These are phyloP conservation scores for Hypoxylon perforatum DNA, from an alignment of 495 filamentous ascomycete species.

Conservation along the genomic window DNA sequence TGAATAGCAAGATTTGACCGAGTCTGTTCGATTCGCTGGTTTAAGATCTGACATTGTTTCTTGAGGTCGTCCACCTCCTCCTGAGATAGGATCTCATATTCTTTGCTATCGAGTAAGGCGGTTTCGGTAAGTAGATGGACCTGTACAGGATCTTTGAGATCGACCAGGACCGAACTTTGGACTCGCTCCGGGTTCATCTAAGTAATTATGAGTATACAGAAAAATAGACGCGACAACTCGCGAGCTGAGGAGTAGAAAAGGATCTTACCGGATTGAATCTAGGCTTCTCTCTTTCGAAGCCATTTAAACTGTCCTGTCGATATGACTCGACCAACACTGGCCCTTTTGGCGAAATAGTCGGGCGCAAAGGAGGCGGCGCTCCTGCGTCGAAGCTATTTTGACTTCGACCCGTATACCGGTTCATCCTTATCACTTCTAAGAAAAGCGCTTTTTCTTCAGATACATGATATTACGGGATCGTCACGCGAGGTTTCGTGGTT, in stretches of 20 bases:
- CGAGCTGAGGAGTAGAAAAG: neutral
- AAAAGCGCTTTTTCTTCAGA: conserved; percentile 6
- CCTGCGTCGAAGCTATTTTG: conserved; percentile 39
- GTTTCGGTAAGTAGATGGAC: conserved; percentile 94
- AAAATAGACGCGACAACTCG: conserved; percentile 7
- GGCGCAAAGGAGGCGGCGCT: conserved; percentile 32
- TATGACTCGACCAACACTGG: conserved; percentile 60
- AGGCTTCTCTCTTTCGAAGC: conserved; percentile 56
- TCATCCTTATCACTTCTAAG: conserved; percentile 44
- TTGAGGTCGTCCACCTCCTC: conserved; percentile 93
- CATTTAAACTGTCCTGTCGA: conserved; percentile 54
- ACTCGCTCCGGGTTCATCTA: conserved; percentile 53
- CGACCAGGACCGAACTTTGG: conserved; percentile 57
- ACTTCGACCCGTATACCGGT: conserved; percentile 36
- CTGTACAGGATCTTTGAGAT: conserved; percentile 66
- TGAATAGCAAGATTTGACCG: conserved; percentile 88
- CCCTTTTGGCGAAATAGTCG: conserved; percentile 43
- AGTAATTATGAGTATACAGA: conserved; percentile 29
- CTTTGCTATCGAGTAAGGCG: conserved; percentile 84
- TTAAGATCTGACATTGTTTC: conserved; percentile 77
- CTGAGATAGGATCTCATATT: conserved; percentile 85
- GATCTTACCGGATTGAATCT: conserved; percentile 61
- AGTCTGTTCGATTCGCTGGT: conserved; percentile 79
- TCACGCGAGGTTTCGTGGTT: neutral
- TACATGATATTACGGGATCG: conserved; percentile 29